These are phyloP conservation scores for Hymenoscyphus infarciens DNA, from an alignment of 2,329 filamentous ascomycete species.

Conservation along the genomic window DNA sequence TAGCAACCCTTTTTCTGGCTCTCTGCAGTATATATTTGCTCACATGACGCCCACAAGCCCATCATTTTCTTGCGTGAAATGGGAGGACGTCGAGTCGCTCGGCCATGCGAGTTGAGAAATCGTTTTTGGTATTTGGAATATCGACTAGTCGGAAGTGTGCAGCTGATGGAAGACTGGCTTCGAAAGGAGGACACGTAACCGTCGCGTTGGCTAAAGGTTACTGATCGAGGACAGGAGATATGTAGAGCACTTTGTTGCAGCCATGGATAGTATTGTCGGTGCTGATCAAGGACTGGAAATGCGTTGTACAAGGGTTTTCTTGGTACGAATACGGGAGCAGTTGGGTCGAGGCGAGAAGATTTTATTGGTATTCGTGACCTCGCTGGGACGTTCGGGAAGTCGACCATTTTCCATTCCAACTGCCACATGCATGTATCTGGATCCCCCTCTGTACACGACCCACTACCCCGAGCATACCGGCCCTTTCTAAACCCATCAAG, in stretches of 20 bases:
- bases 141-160: background rate
- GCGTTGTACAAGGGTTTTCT: background rate
- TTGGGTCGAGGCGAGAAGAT: background rate
- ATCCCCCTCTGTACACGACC: background rate
- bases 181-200: background rate
- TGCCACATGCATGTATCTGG: background rate
- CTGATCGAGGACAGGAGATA: background rate
- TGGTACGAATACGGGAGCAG: background rate
- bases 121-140: background rate
- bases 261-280: slow-evolving; percentile 3
- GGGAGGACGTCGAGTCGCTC: background rate
- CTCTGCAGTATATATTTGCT: background rate
- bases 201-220: background rate
- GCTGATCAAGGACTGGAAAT: background rate
- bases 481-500: background rate
- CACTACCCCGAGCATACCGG: background rate
- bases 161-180: background rate
- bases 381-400: background rate
- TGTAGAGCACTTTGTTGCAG: background rate
- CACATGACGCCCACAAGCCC: background rate
- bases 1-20: background rate
- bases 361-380: background rate
- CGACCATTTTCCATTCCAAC: background rate
- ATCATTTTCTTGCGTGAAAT: background rate
- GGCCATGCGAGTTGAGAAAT: background rate